These are phyloP conservation scores for Pythium graminicola DNA, from an alignment of 352 stramenopile genomes.

Conservation along the genomic window DNA sequence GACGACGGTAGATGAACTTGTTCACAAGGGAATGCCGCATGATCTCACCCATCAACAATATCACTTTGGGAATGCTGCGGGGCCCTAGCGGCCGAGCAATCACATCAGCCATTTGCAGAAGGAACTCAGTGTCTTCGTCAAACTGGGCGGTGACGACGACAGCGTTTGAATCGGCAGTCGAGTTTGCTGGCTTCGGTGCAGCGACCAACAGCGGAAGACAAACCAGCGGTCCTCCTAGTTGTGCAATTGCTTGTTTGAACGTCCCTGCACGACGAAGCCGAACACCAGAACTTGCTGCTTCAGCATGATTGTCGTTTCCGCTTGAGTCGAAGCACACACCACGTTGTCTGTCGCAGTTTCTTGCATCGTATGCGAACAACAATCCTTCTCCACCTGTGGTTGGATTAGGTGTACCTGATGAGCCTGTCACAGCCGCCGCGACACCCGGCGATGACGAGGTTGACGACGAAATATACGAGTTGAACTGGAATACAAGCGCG, in stretches of 20 bases:
- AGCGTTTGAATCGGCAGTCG: background rate
- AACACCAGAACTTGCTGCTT: slow-evolving; percentile 25
- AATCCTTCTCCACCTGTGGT: slow-evolving; percentile 24
- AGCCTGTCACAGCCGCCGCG: slow-evolving; percentile 9
- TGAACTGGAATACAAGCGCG: slow-evolving; percentile 40
- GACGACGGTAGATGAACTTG: slow-evolving; percentile 80
- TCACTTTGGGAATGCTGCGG: slow-evolving; percentile 62
- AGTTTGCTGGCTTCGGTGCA: slow-evolving; percentile 1
- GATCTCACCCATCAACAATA: slow-evolving; percentile 74
- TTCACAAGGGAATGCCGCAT: slow-evolving; percentile 83
- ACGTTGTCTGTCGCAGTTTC: slow-evolving; percentile 29
- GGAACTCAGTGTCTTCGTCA: slow-evolving; percentile 66
- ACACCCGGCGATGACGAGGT: slow-evolving; percentile 13
- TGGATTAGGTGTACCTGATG: background rate
- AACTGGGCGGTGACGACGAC: slow-evolving; percentile 36
- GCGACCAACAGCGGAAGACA: slow-evolving; percentile 33
- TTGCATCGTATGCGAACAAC: slow-evolving; percentile 34
- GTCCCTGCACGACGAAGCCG: slow-evolving; percentile 27
- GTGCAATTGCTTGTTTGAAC: slow-evolving; percentile 36
- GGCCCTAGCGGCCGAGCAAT: slow-evolving; percentile 66
- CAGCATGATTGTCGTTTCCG: slow-evolving; percentile 31
- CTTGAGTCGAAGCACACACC: slow-evolving; percentile 37
- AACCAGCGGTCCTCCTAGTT: slow-evolving; percentile 34
- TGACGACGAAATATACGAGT: slow-evolving; percentile 37
- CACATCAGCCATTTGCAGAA: slow-evolving; percentile 66